Evolutionary conservation across 78 protist species (phyloP).

Genomic region (Protostelium mycophagum): DNA sequence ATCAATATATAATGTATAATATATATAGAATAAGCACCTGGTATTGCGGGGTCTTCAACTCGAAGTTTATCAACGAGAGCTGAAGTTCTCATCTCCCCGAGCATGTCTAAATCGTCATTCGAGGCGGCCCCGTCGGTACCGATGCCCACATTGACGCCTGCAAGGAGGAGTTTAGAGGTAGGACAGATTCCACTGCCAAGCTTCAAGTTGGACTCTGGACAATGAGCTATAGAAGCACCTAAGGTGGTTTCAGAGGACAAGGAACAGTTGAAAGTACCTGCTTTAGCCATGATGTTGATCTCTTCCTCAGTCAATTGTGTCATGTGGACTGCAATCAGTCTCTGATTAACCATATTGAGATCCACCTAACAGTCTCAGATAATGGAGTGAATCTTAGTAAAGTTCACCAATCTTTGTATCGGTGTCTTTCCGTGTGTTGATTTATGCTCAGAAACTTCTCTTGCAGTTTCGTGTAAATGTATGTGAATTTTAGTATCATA

Average conservation of each 20-base stretch:
- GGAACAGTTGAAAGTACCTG: no score
- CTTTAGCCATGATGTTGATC: constrained; percentile 10
- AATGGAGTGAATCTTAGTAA: no score
- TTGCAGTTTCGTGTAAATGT: constrained; percentile 71
- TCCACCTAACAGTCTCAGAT: not conserved
- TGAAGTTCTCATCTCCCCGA: constrained; percentile 41
- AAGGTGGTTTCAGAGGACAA: no score
- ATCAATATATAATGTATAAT: no score
- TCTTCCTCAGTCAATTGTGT: constrained; percentile 48
- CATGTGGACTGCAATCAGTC: constrained; percentile 68
- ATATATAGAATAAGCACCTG: not conserved
- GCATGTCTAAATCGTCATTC: constrained; percentile 62
- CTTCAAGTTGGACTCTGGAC: constrained; percentile 62
- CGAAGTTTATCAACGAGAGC: constrained; percentile 34
- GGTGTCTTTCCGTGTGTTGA: constrained; percentile 17
- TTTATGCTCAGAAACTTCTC: constrained; percentile 44
- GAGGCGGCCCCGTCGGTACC: constrained; percentile 58
- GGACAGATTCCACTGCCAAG: constrained; percentile 56
- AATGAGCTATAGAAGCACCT: constrained; percentile 33
- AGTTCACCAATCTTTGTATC: constrained; percentile 13
- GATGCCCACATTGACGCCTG: constrained; percentile 38
- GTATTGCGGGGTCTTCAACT: constrained; percentile 3
- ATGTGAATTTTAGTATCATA: constrained; percentile 39
- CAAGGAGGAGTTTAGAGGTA: constrained; percentile 13
- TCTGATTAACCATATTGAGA: constrained; percentile 15